phyloP scores from a whole-genome alignment of 108 stramenopile genomes.

The Chaetoceros muelleri region DNA sequence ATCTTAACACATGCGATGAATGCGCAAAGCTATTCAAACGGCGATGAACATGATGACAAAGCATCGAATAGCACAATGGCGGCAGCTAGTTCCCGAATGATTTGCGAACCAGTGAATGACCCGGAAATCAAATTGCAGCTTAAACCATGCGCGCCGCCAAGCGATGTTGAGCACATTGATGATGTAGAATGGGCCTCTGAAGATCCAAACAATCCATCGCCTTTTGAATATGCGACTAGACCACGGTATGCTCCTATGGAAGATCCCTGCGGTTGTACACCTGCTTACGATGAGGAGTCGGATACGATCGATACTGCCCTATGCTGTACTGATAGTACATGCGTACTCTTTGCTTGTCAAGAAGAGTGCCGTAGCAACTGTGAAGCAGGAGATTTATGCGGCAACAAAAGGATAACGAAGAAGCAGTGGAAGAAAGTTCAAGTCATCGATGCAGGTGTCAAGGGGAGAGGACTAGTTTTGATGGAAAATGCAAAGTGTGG shows the following conservation, averaged over 20 bases:
- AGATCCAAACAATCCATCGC: not conserved
- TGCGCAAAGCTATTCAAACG: no score
- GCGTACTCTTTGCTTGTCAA: constrained; percentile 61
- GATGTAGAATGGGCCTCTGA: constrained; percentile 35
- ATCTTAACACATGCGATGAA: no score
- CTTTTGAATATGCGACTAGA: constrained; percentile 19
- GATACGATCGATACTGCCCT: constrained; percentile 2
- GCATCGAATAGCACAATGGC: no score
- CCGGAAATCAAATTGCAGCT: no score
- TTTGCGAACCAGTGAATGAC: no score
- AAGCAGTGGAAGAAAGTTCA: constrained; percentile 46
- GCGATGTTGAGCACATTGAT: constrained; percentile 31
- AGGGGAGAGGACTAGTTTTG: constrained; percentile 62
- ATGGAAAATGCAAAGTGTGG: constrained; percentile 37
- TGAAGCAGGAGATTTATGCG: constrained; percentile 48
- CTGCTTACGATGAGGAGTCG: constrained; percentile 9
- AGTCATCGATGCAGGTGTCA: constrained; percentile 63
- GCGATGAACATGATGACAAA: no score
- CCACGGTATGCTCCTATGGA: constrained; percentile 18
- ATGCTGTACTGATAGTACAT: constrained; percentile 33
- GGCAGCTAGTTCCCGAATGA: no score
- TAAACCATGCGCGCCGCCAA: constrained; percentile 6
- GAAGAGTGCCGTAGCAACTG: constrained; percentile 72
- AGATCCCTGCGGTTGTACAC: constrained; percentile 38
- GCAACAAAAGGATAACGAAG: constrained; percentile 56